These are phyloP conservation scores for Anthostomella pinea DNA, from an alignment of 2,329 filamentous ascomycete genomes.

Conservation along the genomic window DNA sequence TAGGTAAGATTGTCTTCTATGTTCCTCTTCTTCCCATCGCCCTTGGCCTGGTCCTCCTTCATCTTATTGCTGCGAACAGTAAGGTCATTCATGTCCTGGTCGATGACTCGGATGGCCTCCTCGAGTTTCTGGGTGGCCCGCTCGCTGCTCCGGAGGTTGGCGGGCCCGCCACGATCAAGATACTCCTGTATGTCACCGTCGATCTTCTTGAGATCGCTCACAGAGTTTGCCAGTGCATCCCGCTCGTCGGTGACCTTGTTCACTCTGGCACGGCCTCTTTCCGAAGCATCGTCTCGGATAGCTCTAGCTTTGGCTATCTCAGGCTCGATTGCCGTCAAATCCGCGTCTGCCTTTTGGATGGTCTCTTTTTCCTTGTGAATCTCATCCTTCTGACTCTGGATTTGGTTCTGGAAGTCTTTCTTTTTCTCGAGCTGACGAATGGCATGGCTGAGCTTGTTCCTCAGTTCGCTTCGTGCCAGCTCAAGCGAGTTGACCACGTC, in stretches of 20 bases:
- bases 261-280: constrained; percentile 69
- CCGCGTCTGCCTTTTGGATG: constrained; percentile 67
- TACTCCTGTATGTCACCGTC: constrained; percentile 80
- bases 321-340: constrained; percentile 72
- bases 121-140: constrained; percentile 68
- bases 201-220: constrained; percentile 73
- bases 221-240: constrained; percentile 67
- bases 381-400: constrained; percentile 69
- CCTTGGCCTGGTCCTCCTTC: constrained; percentile 72
- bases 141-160: constrained; percentile 66
- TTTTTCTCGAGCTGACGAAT: constrained; percentile 80
- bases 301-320: constrained; percentile 73
- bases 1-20: constrained; percentile 88
- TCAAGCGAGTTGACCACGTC: constrained; percentile 69
- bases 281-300: constrained; percentile 72
- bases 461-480: constrained; percentile 72
- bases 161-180: constrained; percentile 68
- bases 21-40: constrained; percentile 78
- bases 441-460: constrained; percentile 67
- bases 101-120: constrained; percentile 60
- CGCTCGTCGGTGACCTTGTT: constrained; percentile 68
- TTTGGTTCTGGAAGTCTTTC: constrained; percentile 63
- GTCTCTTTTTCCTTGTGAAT: constrained; percentile 66
- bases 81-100: constrained; percentile 65
- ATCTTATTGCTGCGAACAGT: constrained; percentile 73